phyloP scores from a whole-genome alignment of 495 filamentous ascomycete species.

The Penicillium herquei region DNA sequence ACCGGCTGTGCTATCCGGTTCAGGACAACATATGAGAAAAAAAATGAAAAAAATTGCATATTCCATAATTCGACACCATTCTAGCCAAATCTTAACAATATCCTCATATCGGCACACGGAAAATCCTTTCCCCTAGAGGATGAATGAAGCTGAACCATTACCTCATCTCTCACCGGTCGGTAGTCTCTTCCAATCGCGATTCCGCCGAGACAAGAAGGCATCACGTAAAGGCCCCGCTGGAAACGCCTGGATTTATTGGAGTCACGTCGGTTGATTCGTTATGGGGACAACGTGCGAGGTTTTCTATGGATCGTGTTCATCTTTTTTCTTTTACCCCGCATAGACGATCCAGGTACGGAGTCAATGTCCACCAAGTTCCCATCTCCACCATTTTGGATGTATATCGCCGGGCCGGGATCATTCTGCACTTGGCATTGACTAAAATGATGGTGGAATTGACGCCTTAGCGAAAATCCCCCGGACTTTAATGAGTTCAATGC shows the following conservation, averaged over 20 bases:
- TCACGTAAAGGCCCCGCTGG: constrained; percentile 29
- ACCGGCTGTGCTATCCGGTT: too few species aligned
- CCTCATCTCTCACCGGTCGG: constrained; percentile 22
- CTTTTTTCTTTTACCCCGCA: constrained; percentile 19
- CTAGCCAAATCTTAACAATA: too few species aligned
- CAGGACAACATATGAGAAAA: too few species aligned
- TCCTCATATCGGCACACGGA: background rate
- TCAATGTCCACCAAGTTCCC: too few species aligned
- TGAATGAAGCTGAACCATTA: constrained; percentile 7
- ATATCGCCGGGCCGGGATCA: constrained; percentile 18
- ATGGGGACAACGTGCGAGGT: constrained; percentile 2
- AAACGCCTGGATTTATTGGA: too few species aligned
- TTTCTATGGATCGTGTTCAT: background rate
- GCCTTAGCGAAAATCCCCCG: constrained; percentile 26
- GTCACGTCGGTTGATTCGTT: constrained; percentile 6
- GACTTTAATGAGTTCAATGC: constrained; percentile 3
- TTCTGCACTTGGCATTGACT: too few species aligned
- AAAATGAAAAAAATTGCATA: too few species aligned
- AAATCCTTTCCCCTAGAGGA: constrained; percentile 5
- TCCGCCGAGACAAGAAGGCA: constrained; percentile 20
- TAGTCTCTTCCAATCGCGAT: constrained; percentile 25
- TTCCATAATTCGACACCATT: too few species aligned
- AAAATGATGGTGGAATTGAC: too few species aligned
- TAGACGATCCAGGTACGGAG: constrained; percentile 27
- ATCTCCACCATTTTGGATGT: constrained; percentile 12